Base-by-base conservation (phyloP, 2,329 filamentous ascomycete species). In the Diplodia intermedia region DNA sequence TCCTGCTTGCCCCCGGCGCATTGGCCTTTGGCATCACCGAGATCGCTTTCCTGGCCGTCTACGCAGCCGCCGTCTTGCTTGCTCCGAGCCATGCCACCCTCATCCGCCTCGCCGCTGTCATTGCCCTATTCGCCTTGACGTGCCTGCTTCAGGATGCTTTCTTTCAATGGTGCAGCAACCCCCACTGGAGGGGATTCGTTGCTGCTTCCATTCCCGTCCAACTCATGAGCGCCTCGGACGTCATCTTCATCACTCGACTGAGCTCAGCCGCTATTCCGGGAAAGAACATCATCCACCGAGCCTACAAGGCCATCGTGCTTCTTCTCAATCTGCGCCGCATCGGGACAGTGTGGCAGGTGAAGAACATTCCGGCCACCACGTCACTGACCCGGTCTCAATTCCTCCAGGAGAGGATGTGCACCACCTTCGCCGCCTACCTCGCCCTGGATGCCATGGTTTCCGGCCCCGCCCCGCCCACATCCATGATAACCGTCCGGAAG, bases 291-390 rank as follows among this genome's bases (percentile, higher is more conserved):
- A 23, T 26, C 54, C 12, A 18, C 4, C 33, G 40, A 20, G 20
- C 54, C 31, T 20, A 23, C 31, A 33, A n/a, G n/a, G 55, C 55
- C 9, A 61, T 61, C n/a, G 38, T 40, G 7, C 40, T 61, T 4
- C 56, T 61, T 40, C n/a, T 40, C 36, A 61, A 61, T 2, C 38
- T n/a, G 18, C 56, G 56, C 14, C 56, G 56, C 56, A 31, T 61
- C 18, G 56, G 56, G 26, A 61, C 56, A 1, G 14, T n/a, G 11
- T 49, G 38, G 23, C 56, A 61, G 7, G 56, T 61, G 18, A 43
- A 43, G 43, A 61, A 61, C 43, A 9, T 61, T 23, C 54, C 33
- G 20, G 29, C 38, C 3, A 31, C 11, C 4, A 31, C 56, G n/a
- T 7, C 26, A 15, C 18, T 12, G 11, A 49, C 40, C 7, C 38